Conservation (phyloP, 2,329 filamentous ascomycete genomes). For the Curvularia lunata region DNA sequence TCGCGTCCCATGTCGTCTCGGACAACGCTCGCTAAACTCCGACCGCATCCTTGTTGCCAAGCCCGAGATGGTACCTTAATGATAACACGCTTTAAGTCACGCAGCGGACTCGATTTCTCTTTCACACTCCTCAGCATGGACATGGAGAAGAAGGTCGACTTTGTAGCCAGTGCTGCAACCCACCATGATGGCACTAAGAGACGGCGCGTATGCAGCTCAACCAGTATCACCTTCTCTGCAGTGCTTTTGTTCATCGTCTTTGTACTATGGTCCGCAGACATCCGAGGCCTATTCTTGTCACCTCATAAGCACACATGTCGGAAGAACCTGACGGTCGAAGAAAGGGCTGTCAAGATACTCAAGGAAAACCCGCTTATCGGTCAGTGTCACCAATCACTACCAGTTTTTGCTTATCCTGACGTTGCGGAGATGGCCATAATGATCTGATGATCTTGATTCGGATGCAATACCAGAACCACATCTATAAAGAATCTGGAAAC, state of each 20-base stretch:
- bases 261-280: conserved; percentile 12
- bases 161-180: conserved; percentile 1
- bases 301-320: conserved; percentile 4
- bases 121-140: background rate
- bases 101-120: background rate
- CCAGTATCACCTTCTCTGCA: conserved; percentile 4
- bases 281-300: conserved; percentile 2
- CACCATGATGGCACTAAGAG: background rate
- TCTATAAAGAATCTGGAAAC: conserved; percentile 62
- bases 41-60: conserved; percentile 12
- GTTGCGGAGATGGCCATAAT: conserved; percentile 77
- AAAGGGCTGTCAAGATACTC: conserved; percentile 45
- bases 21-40: conserved; percentile 13
- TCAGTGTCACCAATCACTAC: conserved; percentile 22
- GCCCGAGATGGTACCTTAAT: conserved; percentile 7
- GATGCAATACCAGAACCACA: conserved; percentile 72
- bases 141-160: conserved; percentile 19
- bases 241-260: conserved; percentile 16
- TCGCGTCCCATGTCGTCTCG: conserved; percentile 3
- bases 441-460: conserved; percentile 81
- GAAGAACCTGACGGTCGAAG: conserved; percentile 30
- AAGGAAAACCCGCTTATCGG: conserved; percentile 51
- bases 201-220: conserved; percentile 2
- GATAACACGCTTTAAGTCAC: background rate
- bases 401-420: conserved; percentile 24